Evolutionary conservation across 495 filamentous ascomycete species (phyloP).

Genomic region (Cercophora newfieldiana): DNA sequence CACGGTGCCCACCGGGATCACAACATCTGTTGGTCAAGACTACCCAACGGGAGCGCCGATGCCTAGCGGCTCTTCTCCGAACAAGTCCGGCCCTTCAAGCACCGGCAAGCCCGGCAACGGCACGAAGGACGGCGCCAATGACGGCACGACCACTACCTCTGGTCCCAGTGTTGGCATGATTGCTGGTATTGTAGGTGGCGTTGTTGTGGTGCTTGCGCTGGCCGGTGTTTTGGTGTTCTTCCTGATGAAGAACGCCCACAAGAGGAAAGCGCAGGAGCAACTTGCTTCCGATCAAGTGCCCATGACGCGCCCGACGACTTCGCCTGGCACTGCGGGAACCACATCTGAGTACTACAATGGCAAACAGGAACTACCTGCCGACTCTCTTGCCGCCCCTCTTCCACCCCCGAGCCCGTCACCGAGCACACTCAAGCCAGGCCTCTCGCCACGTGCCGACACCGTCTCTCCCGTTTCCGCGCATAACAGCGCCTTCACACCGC

Average conservation of each 20-base stretch:
- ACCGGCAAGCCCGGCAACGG: conserved; percentile 20
- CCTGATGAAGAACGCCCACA: conserved; percentile 23
- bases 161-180: conserved; percentile 33
- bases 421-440: conserved; percentile 30
- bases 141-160: conserved; percentile 5
- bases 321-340: not conserved
- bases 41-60: conserved; percentile 15
- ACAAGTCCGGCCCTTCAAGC: conserved; percentile 11
- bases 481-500: conserved; percentile 23
- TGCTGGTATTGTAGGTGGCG: conserved; percentile 41
- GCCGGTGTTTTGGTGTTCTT: conserved; percentile 40
- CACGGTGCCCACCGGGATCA: conserved; percentile 39
- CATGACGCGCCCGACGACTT: conserved; percentile 4
- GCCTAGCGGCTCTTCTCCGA: not conserved
- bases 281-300: conserved; percentile 9
- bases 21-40: conserved; percentile 33
- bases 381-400: conserved; percentile 19
- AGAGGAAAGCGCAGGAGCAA: conserved; percentile 12
- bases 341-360: conserved; percentile 19
- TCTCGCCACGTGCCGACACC: conserved; percentile 26
- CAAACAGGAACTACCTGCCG: conserved; percentile 41
- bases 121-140: conserved; percentile 10
- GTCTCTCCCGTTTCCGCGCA: conserved; percentile 43
- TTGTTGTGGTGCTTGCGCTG: conserved; percentile 34
- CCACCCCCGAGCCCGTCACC: conserved; percentile 33